Evolutionary conservation across 352 stramenopile species (phyloP).

Genomic region (Phytophthora hibernalis): DNA sequence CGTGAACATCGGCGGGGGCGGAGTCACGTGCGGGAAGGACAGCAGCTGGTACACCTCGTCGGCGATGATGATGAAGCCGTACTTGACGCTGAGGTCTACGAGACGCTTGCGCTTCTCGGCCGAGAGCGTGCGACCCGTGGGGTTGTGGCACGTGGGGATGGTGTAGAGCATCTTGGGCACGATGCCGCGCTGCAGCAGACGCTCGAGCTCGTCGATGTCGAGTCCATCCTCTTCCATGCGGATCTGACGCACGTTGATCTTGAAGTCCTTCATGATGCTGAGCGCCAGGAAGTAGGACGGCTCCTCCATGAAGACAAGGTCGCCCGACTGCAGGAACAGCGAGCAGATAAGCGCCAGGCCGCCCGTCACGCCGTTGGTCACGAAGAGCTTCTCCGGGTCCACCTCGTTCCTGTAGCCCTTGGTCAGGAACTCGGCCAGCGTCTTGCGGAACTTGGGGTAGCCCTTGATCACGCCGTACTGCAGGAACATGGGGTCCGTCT

Average conservation of each 20-base stretch:
- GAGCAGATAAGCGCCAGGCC: slow-evolving; percentile 92
- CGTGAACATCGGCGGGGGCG: slow-evolving; percentile 85
- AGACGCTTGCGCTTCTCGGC: slow-evolving; percentile 87
- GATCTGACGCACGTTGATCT: slow-evolving; percentile 90
- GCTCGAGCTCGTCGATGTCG: slow-evolving; percentile 88
- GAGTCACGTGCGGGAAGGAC: slow-evolving; percentile 89
- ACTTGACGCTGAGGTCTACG: slow-evolving; percentile 87
- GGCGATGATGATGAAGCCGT: slow-evolving; percentile 91
- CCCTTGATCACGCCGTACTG: slow-evolving; percentile 91
- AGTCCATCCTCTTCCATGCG: slow-evolving; percentile 91
- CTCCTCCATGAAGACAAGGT: slow-evolving; percentile 94
- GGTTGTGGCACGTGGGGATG: slow-evolving; percentile 96
- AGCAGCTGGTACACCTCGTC: slow-evolving; percentile 97
- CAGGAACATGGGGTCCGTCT: slow-evolving; percentile 88
- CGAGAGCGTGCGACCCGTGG: slow-evolving; percentile 90
- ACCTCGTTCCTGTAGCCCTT: slow-evolving; percentile 80
- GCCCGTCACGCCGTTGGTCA: slow-evolving; percentile 94
- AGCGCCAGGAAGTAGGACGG: slow-evolving; percentile 95
- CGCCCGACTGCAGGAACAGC: slow-evolving; percentile 84
- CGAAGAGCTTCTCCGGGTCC: slow-evolving; percentile 89
- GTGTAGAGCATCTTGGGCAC: slow-evolving; percentile 94
- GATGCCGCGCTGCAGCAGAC: slow-evolving; percentile 73
- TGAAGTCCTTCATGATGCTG: slow-evolving; percentile 95
- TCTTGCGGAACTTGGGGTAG: slow-evolving; percentile 87
- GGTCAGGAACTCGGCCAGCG: slow-evolving; percentile 79